phyloP scores from a whole-genome alignment of 2,329 filamentous ascomycete species.

The Lecanicillium sp. region DNA sequence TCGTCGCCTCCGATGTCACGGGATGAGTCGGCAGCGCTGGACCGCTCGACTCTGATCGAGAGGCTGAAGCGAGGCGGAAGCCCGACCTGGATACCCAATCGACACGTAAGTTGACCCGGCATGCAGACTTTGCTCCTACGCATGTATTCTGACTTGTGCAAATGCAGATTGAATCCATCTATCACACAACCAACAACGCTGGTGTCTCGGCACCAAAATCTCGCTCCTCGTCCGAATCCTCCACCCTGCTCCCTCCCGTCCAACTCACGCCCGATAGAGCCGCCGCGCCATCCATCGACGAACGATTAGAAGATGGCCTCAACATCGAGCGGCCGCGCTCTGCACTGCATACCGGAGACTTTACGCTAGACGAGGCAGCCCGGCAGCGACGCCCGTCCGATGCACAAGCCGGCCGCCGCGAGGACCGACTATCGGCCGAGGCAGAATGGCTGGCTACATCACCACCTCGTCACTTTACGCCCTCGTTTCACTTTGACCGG shows the following conservation, averaged over 20 bases:
- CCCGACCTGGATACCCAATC: conserved; percentile 63
- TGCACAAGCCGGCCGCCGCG: conserved; percentile 12
- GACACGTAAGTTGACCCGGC: conserved; percentile 42
- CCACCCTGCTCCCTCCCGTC: conserved; percentile 36
- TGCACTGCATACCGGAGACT: conserved; percentile 60
- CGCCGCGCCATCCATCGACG: conserved; percentile 20
- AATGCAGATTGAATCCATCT: conserved; percentile 31
- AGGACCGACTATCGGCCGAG: conserved; percentile 12
- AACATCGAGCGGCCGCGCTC: conserved; percentile 79
- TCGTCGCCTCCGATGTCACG: conserved; percentile 13
- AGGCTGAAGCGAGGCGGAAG: conserved; percentile 73
- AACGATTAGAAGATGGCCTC: conserved; percentile 44
- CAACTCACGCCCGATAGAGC: conserved; percentile 34
- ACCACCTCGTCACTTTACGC: conserved; percentile 43
- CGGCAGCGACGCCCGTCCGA: conserved; percentile 11
- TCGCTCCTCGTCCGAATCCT: conserved; percentile 25
- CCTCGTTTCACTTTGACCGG: conserved; percentile 34
- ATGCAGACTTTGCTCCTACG: background rate
- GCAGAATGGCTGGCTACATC: conserved; percentile 47
- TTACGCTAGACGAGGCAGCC: conserved; percentile 36
- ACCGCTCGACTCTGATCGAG: conserved; percentile 75
- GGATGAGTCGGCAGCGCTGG: conserved; percentile 32
- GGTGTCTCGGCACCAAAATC: conserved; percentile 14
- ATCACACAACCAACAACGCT: conserved; percentile 14
- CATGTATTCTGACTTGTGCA: conserved; percentile 11